Evolutionary conservation across 805 yeast genomes (phyloP).

Genomic region (Ascoidea tarda): DNA sequence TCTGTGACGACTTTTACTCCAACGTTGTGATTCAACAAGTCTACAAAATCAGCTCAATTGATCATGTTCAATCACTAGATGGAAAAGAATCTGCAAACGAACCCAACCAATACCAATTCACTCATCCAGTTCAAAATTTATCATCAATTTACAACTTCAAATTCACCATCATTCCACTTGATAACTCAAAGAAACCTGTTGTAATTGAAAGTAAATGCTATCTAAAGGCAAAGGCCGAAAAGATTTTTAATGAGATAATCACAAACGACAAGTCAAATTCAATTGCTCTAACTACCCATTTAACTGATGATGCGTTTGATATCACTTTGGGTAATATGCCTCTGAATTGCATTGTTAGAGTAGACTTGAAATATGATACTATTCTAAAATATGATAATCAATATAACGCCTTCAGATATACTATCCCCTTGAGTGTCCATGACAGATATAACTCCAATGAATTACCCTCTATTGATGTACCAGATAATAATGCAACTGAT

Average conservation of each 20-base stretch:
- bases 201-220: background rate
- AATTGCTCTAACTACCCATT: constrained; percentile 3
- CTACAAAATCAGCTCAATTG: background rate
- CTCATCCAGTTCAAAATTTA: background rate
- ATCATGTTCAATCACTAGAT: too few relatives aligned
- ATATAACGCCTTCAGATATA: background rate
- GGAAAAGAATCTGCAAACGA: background rate
- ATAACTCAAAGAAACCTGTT: background rate
- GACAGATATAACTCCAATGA: background rate
- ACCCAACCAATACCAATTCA: background rate
- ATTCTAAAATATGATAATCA: background rate
- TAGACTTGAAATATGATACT: background rate
- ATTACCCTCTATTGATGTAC: background rate
- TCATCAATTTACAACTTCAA: background rate
- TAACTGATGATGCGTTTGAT: constrained; percentile 13
- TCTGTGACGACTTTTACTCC: background rate
- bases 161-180: background rate
- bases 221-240: background rate
- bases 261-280: background rate
- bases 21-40: background rate
- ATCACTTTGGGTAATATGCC: constrained; percentile 17
- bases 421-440: background rate
- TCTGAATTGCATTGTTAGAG: constrained; percentile 1
- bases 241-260: too few relatives aligned
- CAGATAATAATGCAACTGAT: too few relatives aligned